A percentile compares a stretch with the other conserved stretches of the same genome.
These are phyloP conservation scores for Suillus clintonianus DNA, from an alignment of 768 basidiomycete genomes.

Conservation along the genomic window DNA sequence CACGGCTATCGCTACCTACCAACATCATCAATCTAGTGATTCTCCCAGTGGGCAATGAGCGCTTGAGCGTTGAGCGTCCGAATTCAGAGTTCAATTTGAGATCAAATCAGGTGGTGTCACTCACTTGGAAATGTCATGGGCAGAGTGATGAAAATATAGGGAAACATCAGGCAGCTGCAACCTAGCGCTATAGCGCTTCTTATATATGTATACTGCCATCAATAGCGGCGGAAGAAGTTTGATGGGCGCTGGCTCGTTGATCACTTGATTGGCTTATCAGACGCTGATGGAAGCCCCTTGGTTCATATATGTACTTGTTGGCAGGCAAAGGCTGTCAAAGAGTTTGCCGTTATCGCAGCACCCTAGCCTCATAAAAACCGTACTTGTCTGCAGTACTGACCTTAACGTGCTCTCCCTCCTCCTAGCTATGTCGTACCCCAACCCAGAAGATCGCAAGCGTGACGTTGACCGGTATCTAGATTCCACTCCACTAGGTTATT, in stretches of 20 bases:
- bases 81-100: too few species aligned
- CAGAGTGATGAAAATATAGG: too few species aligned
- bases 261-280: background rate
- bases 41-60: too few species aligned
- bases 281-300: background rate
- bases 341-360: background rate
- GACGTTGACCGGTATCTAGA: background rate
- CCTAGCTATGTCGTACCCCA: background rate
- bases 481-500: background rate
- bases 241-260: background rate
- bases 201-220: too few species aligned
- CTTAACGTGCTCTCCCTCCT: background rate
- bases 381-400: slow-evolving; percentile 1
- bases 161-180: too few species aligned
- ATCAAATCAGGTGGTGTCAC: too few species aligned
- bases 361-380: slow-evolving; percentile 20
- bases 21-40: too few species aligned
- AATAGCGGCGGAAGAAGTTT: background rate
- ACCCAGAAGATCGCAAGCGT: background rate
- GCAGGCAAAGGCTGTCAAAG: background rate
- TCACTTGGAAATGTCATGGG: too few species aligned
- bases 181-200: too few species aligned
- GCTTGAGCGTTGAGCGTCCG: too few species aligned
- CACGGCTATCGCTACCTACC: too few species aligned
- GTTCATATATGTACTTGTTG: background rate